Evolutionary conservation across 108 stramenopile species (phyloP).

Genomic region (Nitzschia putrida): DNA sequence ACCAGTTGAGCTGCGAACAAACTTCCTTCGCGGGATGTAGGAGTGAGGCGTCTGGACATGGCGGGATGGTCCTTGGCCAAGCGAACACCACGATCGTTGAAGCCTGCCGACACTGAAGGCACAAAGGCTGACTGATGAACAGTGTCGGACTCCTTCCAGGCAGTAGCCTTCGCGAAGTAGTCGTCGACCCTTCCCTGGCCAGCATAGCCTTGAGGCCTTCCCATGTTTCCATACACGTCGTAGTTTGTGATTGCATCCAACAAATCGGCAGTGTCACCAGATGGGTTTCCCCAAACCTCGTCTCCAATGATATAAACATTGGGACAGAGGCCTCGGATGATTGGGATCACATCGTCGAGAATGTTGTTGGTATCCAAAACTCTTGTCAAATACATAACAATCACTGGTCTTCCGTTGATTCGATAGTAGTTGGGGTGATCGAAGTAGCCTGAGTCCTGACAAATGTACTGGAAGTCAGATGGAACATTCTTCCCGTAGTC

Average conservation of each 20-base stretch:
- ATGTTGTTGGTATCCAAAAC: constrained; percentile 4
- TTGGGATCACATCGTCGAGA: constrained; percentile 23
- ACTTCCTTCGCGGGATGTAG: constrained; percentile 8
- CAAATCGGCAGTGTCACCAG: neutral
- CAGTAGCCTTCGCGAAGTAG: constrained; percentile 16
- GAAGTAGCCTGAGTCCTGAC: constrained; percentile 28
- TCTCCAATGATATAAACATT: constrained; percentile 38
- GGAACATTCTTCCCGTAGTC: neutral
- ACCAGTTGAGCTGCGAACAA: constrained; percentile 25
- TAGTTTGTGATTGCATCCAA: constrained; percentile 46
- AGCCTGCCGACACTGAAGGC: constrained; percentile 42
- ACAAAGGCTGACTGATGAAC: constrained; percentile 19
- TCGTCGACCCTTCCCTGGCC: constrained; percentile 16
- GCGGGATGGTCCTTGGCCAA: constrained; percentile 19
- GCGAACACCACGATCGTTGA: constrained; percentile 35
- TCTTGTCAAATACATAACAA: constrained; percentile 47
- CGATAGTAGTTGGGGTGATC: constrained; percentile 46
- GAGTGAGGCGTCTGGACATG: constrained; percentile 19
- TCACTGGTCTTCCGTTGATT: constrained; percentile 38
- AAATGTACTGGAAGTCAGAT: constrained; percentile 37
- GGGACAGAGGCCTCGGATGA: constrained; percentile 17
- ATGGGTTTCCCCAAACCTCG: constrained; percentile 12
- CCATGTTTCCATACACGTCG: constrained; percentile 32
- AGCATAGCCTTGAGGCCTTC: no score
- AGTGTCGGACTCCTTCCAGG: constrained; percentile 32